Conservation (phyloP, 768 basidiomycete species). For the Lactarius deliciosus region DNA sequence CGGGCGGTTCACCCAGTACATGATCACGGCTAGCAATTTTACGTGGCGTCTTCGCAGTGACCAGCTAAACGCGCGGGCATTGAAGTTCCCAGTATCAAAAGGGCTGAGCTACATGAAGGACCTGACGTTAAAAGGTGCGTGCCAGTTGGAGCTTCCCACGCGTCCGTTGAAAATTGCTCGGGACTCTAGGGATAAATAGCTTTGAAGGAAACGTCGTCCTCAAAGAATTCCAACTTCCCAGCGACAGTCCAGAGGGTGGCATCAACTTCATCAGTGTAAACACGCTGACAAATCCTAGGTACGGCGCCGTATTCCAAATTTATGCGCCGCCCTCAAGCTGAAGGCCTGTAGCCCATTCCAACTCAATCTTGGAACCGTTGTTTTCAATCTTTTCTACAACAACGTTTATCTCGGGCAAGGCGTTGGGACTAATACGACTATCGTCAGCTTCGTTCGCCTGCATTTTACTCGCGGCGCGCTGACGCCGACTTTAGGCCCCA, state of each 20-base stretch:
- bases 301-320: conserved; percentile 5
- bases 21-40: conserved; percentile 68
- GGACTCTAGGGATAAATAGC: conserved; percentile 52
- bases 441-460: conserved; percentile 44
- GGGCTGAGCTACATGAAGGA: conserved; percentile 64
- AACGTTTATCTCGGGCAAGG: conserved; percentile 57
- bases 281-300: conserved; percentile 58
- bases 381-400: conserved; percentile 60
- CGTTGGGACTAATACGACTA: conserved; percentile 47
- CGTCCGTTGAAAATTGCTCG: conserved; percentile 4
- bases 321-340: neutral
- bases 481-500: conserved; percentile 41
- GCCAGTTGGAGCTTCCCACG: neutral
- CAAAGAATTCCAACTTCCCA: conserved; percentile 60
- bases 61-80: conserved; percentile 61
- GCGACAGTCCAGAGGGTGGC: conserved; percentile 64
- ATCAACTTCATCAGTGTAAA: conserved; percentile 64
- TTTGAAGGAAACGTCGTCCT: conserved; percentile 58
- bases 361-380: conserved; percentile 65
- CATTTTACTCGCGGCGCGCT: conserved; percentile 5
- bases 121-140: conserved; percentile 53
- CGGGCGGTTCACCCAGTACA: conserved; percentile 54
- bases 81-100: conserved; percentile 65
- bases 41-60: conserved; percentile 63
- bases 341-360: conserved; percentile 53